These are phyloP conservation scores for Phellinidium pouzarii DNA, from an alignment of 1,284 basidiomycete species.

Conservation along the genomic window DNA sequence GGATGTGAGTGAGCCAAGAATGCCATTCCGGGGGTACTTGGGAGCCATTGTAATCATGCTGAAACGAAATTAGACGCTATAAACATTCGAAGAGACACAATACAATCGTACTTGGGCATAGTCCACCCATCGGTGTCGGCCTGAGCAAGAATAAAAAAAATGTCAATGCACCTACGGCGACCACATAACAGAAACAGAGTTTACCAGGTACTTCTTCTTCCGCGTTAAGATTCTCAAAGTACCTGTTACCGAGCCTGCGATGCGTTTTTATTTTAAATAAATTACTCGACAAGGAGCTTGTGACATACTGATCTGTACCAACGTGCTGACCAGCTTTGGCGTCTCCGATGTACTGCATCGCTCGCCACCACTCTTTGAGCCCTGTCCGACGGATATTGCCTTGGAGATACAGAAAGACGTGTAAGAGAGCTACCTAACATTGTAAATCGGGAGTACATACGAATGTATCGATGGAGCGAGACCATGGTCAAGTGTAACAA, in stretches of 20 bases:
- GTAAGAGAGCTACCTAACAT: constrained; percentile 20
- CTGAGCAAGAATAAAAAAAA: constrained; percentile 35
- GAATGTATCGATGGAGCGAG: constrained; percentile 70
- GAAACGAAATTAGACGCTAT: background rate
- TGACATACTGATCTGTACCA: constrained; percentile 77
- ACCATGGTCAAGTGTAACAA: constrained; percentile 43
- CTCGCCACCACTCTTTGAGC: constrained; percentile 76
- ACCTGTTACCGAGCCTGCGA: constrained; percentile 79
- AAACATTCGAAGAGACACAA: background rate
- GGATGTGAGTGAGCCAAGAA: constrained; percentile 89
- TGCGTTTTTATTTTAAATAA: background rate
- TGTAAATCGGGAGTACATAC: constrained; percentile 29
- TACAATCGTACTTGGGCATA: constrained; percentile 60
- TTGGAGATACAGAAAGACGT: background rate
- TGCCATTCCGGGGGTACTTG: constrained; percentile 95
- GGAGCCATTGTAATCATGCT: constrained; percentile 83
- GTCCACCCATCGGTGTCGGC: constrained; percentile 92
- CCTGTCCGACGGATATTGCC: constrained; percentile 58
- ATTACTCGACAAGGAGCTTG: constrained; percentile 20
- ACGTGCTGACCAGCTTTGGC: constrained; percentile 77
- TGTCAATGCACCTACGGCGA: background rate
- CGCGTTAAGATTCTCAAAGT: constrained; percentile 84
- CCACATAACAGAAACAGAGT: constrained; percentile 22
- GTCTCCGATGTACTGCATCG: constrained; percentile 86
- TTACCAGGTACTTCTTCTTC: constrained; percentile 81